Evolutionary conservation across 441 rosid species (phyloP).

Genomic region (Adansonia madagascariensis): DNA sequence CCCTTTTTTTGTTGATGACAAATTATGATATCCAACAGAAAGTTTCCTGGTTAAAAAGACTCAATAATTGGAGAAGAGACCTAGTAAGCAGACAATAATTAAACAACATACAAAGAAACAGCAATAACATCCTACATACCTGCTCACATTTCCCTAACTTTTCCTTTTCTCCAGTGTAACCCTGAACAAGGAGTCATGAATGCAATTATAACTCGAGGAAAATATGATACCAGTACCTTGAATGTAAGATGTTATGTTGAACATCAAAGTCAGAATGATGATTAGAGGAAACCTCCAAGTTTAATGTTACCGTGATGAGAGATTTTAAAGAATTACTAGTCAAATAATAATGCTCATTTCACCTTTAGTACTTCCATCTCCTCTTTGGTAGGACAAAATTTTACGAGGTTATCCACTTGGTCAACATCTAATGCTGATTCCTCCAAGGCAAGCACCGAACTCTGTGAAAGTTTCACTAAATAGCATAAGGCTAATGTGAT

Average conservation of each 20-base stretch:
- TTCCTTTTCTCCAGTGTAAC: conserved; percentile 80
- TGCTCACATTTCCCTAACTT: conserved; percentile 91
- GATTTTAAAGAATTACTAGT: background rate
- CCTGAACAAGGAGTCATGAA: conserved; percentile 48
- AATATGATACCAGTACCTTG: conserved; percentile 22
- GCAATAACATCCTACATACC: conserved; percentile 43
- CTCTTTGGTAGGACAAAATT: conserved; percentile 90
- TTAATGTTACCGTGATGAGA: background rate
- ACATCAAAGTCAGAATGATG: background rate
- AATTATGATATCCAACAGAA: conserved; percentile 9
- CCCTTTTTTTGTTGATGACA: background rate
- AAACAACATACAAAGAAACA: background rate
- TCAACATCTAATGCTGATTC: conserved; percentile 80
- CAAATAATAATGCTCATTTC: background rate
- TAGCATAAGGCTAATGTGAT: conserved; percentile 17
- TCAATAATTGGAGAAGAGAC: background rate
- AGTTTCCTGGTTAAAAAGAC: background rate
- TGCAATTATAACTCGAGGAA: conserved; percentile 24
- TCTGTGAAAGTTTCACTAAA: conserved; percentile 46
- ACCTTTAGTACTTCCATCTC: conserved; percentile 93
- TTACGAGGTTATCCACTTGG: conserved; percentile 90
- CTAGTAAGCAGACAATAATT: background rate
- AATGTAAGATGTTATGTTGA: conserved; percentile 8
- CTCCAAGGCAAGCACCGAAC: conserved; percentile 75
- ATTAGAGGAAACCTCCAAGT: conserved; percentile 19